Percentiles rank a stretch among this genome's conserved stretches.
Conservation (phyloP, 768 basidiomycete genomes). For the Sarcodon sp. region DNA sequence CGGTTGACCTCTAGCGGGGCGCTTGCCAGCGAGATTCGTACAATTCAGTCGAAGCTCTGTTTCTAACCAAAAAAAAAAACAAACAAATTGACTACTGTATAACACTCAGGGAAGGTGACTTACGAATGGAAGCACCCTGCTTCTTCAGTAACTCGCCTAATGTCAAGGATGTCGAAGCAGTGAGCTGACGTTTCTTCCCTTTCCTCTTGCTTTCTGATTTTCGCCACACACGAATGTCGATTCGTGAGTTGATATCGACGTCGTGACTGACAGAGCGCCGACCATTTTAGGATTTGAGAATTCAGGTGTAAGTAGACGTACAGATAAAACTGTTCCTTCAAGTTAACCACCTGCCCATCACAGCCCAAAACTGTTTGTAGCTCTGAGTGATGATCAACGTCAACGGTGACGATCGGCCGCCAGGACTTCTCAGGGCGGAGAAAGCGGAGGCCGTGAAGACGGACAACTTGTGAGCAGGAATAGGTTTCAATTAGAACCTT, state of each 20-base stretch:
- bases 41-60: slow-evolving; percentile 11
- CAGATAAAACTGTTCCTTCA: slow-evolving; percentile 40
- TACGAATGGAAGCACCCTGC: slow-evolving; percentile 19
- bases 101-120: not conserved
- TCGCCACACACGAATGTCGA: slow-evolving; percentile 47
- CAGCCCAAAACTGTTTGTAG: slow-evolving; percentile 48
- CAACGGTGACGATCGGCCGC: slow-evolving; percentile 51
- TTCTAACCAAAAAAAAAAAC: slow-evolving; percentile 2
- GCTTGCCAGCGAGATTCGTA: slow-evolving; percentile 3
- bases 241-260: slow-evolving; percentile 21
- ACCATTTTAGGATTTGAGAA: not conserved
- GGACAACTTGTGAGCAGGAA: too few relatives aligned
- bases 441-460: not conserved
- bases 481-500: too few relatives aligned
- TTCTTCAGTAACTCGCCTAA: slow-evolving; percentile 40
- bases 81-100: not conserved
- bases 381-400: slow-evolving; percentile 35
- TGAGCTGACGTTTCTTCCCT: slow-evolving; percentile 37
- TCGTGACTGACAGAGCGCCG: slow-evolving; percentile 21
- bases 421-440: slow-evolving; percentile 52
- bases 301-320: slow-evolving; percentile 19
- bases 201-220: slow-evolving; percentile 52
- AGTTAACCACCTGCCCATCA: slow-evolving; percentile 62
- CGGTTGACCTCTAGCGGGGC: slow-evolving; percentile 6
- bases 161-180: slow-evolving; percentile 37